Percentiles rank a stretch among this genome's conserved stretches.
Evolutionary conservation across 225 moss, liverwort and hornwort genomes (phyloP).

Genomic region (Pseudoscleropodium purum): DNA sequence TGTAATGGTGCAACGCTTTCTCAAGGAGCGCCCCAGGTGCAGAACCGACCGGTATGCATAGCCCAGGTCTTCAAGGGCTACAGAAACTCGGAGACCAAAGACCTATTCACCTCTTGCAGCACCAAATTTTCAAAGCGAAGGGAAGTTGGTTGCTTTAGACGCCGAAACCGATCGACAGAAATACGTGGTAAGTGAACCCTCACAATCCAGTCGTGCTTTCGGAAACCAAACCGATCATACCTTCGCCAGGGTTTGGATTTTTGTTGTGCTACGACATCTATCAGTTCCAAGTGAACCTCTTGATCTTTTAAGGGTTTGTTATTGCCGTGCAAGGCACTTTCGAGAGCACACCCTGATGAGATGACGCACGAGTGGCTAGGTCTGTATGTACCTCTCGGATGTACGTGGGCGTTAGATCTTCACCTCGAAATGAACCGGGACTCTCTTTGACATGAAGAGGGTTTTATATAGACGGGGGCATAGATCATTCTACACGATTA

Average conservation of each 20-base stretch:
- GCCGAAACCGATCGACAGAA: not conserved
- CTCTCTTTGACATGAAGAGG: not conserved
- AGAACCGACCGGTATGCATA: not conserved
- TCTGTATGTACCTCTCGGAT: not conserved
- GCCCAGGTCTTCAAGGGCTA: not conserved
- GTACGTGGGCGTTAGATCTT: not conserved
- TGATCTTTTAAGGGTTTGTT: not conserved
- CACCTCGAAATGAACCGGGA: not conserved
- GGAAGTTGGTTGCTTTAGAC: not conserved
- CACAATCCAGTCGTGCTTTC: not conserved
- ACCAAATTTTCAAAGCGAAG: not conserved
- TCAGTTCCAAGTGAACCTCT: not conserved
- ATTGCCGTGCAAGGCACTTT: not conserved
- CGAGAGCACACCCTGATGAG: not conserved
- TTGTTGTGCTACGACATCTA: not conserved
- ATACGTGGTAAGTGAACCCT: slow-evolving; percentile 15
- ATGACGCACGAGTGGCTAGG: not conserved
- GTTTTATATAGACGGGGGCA: not conserved
- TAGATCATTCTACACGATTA: not conserved
- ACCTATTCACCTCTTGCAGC: not conserved
- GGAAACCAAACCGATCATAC: not conserved
- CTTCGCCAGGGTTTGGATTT: not conserved
- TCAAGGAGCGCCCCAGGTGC: not conserved
- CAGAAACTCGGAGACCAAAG: not conserved
- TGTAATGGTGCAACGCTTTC: not conserved